Evolutionary conservation across 2,329 filamentous ascomycete genomes (phyloP).

Genomic region (Parafenestella ontariensis): DNA sequence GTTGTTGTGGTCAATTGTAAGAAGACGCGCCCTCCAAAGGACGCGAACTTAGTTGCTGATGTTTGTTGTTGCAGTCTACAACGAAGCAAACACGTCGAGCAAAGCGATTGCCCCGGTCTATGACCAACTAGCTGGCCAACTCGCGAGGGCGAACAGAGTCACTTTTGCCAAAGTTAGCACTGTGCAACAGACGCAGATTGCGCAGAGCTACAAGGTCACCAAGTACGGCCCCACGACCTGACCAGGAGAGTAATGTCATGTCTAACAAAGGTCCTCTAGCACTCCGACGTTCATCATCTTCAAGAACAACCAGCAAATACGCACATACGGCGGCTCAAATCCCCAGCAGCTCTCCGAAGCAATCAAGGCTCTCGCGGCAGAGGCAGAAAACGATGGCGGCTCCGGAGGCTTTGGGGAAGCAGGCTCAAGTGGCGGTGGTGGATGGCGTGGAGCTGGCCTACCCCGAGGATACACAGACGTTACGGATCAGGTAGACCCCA

Average conservation of each 20-base stretch:
- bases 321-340: slow-evolving; percentile 78
- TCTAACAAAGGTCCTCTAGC: slow-evolving; percentile 43
- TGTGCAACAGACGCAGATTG: slow-evolving; percentile 76
- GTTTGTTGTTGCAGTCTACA: slow-evolving; percentile 70
- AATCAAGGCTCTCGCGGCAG: slow-evolving; percentile 73
- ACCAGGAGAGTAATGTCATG: neutral
- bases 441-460: slow-evolving; percentile 76
- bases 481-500: slow-evolving; percentile 79
- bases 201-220: slow-evolving; percentile 74
- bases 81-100: slow-evolving; percentile 86
- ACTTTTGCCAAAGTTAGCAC: slow-evolving; percentile 89
- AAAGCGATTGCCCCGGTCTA: slow-evolving; percentile 83
- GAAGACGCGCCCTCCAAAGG: slow-evolving; percentile 47
- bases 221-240: slow-evolving; percentile 56
- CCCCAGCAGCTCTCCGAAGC: slow-evolving; percentile 72
- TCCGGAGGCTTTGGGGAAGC: slow-evolving; percentile 51
- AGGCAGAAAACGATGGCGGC: slow-evolving; percentile 61
- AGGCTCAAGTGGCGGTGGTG: slow-evolving; percentile 54
- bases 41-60: slow-evolving; percentile 32
- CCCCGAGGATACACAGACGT: slow-evolving; percentile 85
- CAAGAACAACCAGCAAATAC: slow-evolving; percentile 71
- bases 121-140: slow-evolving; percentile 73
- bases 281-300: slow-evolving; percentile 91
- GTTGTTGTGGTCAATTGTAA: slow-evolving; percentile 90
- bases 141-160: slow-evolving; percentile 75